Percentiles rank a stretch among this genome's conserved stretches.
phyloP scores from a whole-genome alignment of 768 basidiomycete species.

The Leccinum aurantiacum region DNA sequence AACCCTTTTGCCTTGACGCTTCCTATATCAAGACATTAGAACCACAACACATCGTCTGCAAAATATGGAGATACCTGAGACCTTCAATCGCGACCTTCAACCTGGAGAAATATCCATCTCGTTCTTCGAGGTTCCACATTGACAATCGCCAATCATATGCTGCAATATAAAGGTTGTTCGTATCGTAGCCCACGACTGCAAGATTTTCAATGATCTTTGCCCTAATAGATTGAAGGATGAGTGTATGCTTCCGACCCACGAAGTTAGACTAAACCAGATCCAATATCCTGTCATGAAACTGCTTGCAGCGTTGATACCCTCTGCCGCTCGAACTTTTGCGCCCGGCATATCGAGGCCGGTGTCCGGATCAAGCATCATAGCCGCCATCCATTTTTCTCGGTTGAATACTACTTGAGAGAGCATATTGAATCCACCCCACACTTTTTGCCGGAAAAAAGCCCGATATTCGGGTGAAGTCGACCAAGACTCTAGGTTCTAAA shows the following conservation, averaged over 20 bases:
- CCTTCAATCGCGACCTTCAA: conserved; percentile 82
- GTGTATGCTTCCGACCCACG: neutral
- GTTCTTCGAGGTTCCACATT: conserved; percentile 87
- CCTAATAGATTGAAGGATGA: conserved; percentile 39
- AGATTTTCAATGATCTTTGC: conserved; percentile 94
- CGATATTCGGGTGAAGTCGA: conserved; percentile 83
- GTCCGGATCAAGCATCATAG: conserved; percentile 86
- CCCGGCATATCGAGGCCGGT: conserved; percentile 89
- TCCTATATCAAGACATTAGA: conserved; percentile 37
- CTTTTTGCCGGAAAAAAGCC: conserved; percentile 87
- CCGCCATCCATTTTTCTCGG: conserved; percentile 84
- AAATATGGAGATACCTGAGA: conserved; percentile 47
- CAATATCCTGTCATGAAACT: conserved; percentile 89
- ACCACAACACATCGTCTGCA: neutral
- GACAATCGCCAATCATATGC: conserved; percentile 92
- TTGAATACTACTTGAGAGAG: conserved; percentile 81
- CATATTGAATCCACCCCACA: conserved; percentile 82
- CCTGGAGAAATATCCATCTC: conserved; percentile 86
- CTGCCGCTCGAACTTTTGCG: conserved; percentile 85
- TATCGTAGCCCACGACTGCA: conserved; percentile 90
- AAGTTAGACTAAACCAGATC: conserved; percentile 65
- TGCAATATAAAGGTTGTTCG: conserved; percentile 80
- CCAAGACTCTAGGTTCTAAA: conserved; percentile 90
- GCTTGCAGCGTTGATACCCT: conserved; percentile 89
- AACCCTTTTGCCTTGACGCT: conserved; percentile 70